Base-by-base conservation (phyloP, 1,139 yeast genomes). In the Pneumocystis jirovecii region DNA sequence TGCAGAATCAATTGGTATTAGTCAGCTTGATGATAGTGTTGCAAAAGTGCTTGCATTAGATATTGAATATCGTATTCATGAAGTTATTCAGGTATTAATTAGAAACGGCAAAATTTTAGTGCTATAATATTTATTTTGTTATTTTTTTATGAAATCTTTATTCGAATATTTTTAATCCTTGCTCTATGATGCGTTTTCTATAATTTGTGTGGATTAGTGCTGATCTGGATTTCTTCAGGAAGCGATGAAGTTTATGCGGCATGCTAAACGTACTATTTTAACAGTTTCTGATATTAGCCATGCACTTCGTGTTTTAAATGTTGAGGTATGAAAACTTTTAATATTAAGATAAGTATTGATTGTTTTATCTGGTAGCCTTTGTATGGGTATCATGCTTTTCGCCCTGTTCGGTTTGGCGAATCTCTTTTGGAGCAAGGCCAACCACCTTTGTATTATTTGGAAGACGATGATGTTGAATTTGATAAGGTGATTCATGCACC, bases 1-100 rank as follows among this genome's bases (percentile, higher is more conserved):
- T 21, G 97, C 97, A 0, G 98, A 93, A 72, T 83, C 90, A 2
- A 79, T 93, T 29, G 98, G 98, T 1, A 81, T 93, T 60, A 65
- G 64, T 37, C 86, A 82, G 68, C 78, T 93, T 62, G 89, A 90
- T 31, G 97, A 93, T 68, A 98, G 95, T 68, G 96, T 95, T 1
- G 88, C 96, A 64, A 89, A 89, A 72, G 89, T 95, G 69, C 79
- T 95, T 68, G 98, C 99, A 5, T 93, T 95, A 98, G 99, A 95
- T 75, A 96, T 93, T 40, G 99, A 95, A 77, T 95, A 95, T 74
- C 82, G 98, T 70, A 89, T 95, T 69, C 95, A 93, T 74, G 98
- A 95, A 76, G 88, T 95, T 59, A 63, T 67, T n/a, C 68, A 67
- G 63, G 31, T 61, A 42, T 31, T 6, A 15, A 8, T 50, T 50